phyloP scores from a whole-genome alignment of 768 basidiomycete species.

The Suillus weaverae region DNA sequence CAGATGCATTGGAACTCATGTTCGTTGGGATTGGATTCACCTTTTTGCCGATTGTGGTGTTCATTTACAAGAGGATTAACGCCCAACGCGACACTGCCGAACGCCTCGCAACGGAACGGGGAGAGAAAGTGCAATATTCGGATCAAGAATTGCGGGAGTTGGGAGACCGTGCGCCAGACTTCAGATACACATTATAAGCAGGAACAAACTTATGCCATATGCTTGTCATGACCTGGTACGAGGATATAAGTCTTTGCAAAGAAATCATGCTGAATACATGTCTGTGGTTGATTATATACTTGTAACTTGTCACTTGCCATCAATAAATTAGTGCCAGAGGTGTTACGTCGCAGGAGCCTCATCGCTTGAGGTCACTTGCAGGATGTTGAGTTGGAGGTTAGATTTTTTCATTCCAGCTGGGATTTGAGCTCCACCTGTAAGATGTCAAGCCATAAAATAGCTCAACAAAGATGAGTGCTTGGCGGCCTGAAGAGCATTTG shows the following conservation, averaged over 20 bases:
- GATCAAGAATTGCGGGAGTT: slow-evolving; percentile 32
- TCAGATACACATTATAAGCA: slow-evolving; percentile 50
- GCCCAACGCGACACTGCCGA: slow-evolving; percentile 42
- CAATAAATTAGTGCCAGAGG: too few relatives aligned
- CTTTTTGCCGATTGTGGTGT: slow-evolving; percentile 44
- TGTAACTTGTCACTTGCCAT: too few relatives aligned
- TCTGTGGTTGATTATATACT: too few relatives aligned
- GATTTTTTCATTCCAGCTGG: too few relatives aligned
- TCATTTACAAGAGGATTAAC: slow-evolving; percentile 59
- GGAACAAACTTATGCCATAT: slow-evolving; percentile 15
- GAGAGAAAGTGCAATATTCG: slow-evolving; percentile 20
- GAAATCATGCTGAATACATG: not conserved
- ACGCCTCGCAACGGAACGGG: slow-evolving; percentile 15
- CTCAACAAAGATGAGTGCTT: too few relatives aligned
- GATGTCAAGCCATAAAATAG: too few relatives aligned
- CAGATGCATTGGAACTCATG: slow-evolving; percentile 66
- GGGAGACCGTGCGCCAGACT: slow-evolving; percentile 65
- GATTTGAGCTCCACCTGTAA: too few relatives aligned
- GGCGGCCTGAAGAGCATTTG: too few relatives aligned
- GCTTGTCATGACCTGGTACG: not conserved
- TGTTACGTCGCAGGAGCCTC: too few relatives aligned
- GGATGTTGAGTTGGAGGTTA: too few relatives aligned
- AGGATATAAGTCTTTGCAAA: not conserved
- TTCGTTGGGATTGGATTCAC: slow-evolving; percentile 67
- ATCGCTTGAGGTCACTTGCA: too few relatives aligned